Conservation (phyloP, 2,329 filamentous ascomycete species). For the Lomentospora prolificans region DNA sequence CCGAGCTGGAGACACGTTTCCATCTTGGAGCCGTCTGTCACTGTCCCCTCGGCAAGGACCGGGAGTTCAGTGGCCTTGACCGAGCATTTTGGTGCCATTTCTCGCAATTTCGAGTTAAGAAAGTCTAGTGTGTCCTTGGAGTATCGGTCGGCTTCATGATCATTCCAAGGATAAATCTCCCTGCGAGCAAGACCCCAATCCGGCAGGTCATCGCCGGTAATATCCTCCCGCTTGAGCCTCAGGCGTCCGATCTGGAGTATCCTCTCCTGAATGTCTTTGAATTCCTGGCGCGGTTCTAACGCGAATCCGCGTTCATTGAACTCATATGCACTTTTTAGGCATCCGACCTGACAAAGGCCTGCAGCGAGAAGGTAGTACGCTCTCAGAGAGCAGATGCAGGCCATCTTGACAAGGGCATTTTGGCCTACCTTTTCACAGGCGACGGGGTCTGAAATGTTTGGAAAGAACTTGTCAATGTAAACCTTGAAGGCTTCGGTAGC, state of each 20-base stretch:
- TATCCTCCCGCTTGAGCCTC: conserved; percentile 33
- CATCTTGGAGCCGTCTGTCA: conserved; percentile 32
- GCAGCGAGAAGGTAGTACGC: conserved; percentile 50
- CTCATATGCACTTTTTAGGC: conserved; percentile 54
- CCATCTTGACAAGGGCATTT: conserved; percentile 24
- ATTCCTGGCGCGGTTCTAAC: conserved; percentile 42
- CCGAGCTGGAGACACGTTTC: conserved; percentile 70
- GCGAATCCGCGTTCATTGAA: conserved; percentile 55
- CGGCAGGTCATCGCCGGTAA: conserved; percentile 48
- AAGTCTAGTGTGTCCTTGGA: conserved; percentile 57
- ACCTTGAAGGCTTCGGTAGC: conserved; percentile 43
- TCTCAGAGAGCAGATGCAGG: conserved; percentile 38
- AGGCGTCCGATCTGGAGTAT: conserved; percentile 43
- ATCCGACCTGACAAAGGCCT: conserved; percentile 54
- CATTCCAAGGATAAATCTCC: conserved; percentile 63
- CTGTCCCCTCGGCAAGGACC: conserved; percentile 38
- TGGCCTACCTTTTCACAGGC: neutral
- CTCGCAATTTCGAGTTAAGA: conserved; percentile 60
- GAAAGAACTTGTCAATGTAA: neutral
- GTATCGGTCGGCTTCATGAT: conserved; percentile 59
- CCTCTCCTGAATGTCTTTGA: conserved; percentile 42
- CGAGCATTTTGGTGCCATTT: conserved; percentile 71
- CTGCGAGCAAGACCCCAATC: conserved; percentile 61
- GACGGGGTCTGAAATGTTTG: conserved; percentile 13
- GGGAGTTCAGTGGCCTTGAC: conserved; percentile 70